Percentiles rank a stretch among this genome's conserved stretches.
These are phyloP conservation scores for Amphibolis antarctica DNA, from an alignment of 106 monocot genomes.

Conservation along the genomic window DNA sequence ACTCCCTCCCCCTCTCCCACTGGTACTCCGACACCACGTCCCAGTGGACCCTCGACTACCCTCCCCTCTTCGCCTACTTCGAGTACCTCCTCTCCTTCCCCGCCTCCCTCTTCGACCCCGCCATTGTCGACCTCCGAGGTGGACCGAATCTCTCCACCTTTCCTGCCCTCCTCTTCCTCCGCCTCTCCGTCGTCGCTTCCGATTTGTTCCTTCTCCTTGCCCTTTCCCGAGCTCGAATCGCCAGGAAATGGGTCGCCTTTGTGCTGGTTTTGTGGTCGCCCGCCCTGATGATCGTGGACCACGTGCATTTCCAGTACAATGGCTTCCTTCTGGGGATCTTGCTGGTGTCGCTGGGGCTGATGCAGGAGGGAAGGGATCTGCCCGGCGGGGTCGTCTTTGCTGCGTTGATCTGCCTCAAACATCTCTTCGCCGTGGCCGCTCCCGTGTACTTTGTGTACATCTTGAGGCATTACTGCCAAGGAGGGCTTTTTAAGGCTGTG, in stretches of 20 bases:
- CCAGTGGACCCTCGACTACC: conserved; percentile 93
- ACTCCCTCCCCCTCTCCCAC: conserved; percentile 48
- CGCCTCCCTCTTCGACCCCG: conserved; percentile 31
- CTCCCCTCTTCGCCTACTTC: conserved; percentile 89
- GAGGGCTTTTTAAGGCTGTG: conserved; percentile 21
- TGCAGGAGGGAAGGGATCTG: conserved; percentile 61
- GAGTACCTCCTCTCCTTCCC: conserved; percentile 66
- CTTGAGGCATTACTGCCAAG: conserved; percentile 65
- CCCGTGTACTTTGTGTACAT: conserved; percentile 88
- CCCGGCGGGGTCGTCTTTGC: conserved; percentile 56
- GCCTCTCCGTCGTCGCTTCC: conserved; percentile 32
- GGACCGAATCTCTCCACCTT: conserved; percentile 11
- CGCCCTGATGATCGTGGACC: conserved; percentile 71
- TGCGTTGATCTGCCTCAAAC: conserved; percentile 75
- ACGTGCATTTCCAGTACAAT: conserved; percentile 96
- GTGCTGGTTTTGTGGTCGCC: conserved; percentile 55
- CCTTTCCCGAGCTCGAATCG: not conserved
- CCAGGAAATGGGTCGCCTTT: not conserved
- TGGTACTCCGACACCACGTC: conserved; percentile 74
- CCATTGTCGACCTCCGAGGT: conserved; percentile 24
- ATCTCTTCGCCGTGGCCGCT: conserved; percentile 77
- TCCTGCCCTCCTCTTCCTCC: conserved; percentile 48
- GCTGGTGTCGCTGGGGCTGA: conserved; percentile 41
- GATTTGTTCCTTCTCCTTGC: conserved; percentile 52
- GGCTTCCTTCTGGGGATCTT: conserved; percentile 64